phyloP scores from a whole-genome alignment of 2,329 filamentous ascomycete genomes.

The Byssoonygena ceratinophila region DNA sequence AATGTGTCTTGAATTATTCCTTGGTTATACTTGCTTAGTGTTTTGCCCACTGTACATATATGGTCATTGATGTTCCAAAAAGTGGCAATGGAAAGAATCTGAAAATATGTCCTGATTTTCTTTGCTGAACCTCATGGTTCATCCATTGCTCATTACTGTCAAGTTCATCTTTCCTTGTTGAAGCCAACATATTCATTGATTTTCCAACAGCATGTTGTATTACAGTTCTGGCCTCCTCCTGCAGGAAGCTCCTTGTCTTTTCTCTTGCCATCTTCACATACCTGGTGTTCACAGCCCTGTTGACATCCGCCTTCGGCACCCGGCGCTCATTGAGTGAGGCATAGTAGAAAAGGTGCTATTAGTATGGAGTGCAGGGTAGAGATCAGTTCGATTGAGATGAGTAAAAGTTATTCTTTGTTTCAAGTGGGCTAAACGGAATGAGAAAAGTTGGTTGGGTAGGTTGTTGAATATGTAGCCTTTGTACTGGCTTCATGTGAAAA shows the following conservation, averaged over 20 bases:
- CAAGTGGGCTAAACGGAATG: too few species aligned
- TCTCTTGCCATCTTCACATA: slow-evolving; percentile 40
- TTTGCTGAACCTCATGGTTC: background rate
- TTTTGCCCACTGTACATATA: slow-evolving; percentile 9
- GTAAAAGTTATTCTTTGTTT: too few species aligned
- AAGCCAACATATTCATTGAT: slow-evolving; percentile 43
- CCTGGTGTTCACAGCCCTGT: slow-evolving; percentile 47
- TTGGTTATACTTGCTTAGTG: background rate
- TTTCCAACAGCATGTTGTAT: slow-evolving; percentile 48
- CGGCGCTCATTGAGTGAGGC: background rate
- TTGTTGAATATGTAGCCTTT: too few species aligned
- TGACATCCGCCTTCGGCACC: slow-evolving; percentile 49
- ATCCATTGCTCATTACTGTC: background rate
- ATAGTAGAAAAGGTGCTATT: too few species aligned
- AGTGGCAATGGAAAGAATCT: background rate
- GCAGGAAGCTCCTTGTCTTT: slow-evolving; percentile 42
- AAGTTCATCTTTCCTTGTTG: background rate
- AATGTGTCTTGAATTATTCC: background rate
- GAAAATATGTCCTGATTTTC: background rate
- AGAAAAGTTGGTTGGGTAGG: too few species aligned
- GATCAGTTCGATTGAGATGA: too few species aligned
- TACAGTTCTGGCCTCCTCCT: slow-evolving; percentile 45
- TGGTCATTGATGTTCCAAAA: slow-evolving; percentile 3
- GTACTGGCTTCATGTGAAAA: too few species aligned
- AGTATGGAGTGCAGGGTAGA: too few species aligned